Percentiles rank a stretch among this genome's conserved stretches.
These are phyloP conservation scores for Fagopyrum homotropicum DNA, from an alignment of 148 eudicot species.

Conservation along the genomic window DNA sequence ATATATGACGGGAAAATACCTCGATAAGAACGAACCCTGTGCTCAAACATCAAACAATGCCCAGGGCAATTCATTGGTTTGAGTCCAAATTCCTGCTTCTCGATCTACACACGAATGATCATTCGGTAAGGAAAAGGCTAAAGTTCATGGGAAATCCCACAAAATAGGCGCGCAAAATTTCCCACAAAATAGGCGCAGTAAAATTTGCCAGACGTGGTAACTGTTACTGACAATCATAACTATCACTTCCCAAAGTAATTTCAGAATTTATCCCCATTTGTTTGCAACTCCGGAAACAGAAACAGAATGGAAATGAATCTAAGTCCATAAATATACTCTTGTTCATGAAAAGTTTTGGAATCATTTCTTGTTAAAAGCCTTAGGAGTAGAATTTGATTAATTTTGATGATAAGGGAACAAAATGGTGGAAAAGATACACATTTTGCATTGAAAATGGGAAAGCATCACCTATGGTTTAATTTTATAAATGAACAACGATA, in stretches of 20 bases:
- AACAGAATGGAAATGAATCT: too few relatives aligned
- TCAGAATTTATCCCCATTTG: background rate
- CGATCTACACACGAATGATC: constrained; percentile 39
- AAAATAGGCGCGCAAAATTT: background rate
- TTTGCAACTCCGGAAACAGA: too few relatives aligned
- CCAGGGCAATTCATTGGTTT: constrained; percentile 99
- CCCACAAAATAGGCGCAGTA: background rate
- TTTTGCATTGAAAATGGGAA: too few relatives aligned
- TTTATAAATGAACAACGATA: too few relatives aligned
- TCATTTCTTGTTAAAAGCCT: too few relatives aligned
- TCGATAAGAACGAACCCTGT: constrained; percentile 96
- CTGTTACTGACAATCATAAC: background rate
- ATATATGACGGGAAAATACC: constrained; percentile 35
- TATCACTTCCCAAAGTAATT: background rate
- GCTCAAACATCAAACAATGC: constrained; percentile 91
- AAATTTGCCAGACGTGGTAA: background rate
- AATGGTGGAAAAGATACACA: too few relatives aligned
- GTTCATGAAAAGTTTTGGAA: too few relatives aligned
- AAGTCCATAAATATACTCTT: too few relatives aligned
- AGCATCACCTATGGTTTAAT: too few relatives aligned
- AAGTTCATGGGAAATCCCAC: background rate
- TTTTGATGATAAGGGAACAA: too few relatives aligned
- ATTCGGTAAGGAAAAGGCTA: constrained; percentile 9
- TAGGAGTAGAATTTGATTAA: too few relatives aligned
- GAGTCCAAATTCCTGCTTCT: constrained; percentile 78